phyloP scores from a whole-genome alignment of 2,329 filamentous ascomycete genomes.

The Ambrosiella cleistominuta region DNA sequence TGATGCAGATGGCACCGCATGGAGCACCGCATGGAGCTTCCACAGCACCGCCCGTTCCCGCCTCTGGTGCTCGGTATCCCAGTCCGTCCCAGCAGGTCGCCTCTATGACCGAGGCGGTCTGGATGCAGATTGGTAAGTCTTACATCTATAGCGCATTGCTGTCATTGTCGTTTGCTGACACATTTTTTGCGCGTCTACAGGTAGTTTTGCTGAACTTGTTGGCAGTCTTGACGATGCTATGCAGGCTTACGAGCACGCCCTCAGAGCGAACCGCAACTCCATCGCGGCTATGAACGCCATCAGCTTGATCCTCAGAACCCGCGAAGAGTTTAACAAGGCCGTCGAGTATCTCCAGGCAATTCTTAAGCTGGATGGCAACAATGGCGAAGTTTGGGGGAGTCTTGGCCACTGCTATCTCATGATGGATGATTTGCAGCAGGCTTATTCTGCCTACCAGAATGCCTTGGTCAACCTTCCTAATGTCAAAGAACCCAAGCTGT shows the following conservation, averaged over 20 bases:
- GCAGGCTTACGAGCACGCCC: conserved; percentile 74
- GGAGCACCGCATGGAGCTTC: conserved; percentile 47
- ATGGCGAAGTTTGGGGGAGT: conserved; percentile 93
- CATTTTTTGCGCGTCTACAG: conserved; percentile 27
- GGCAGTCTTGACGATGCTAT: conserved; percentile 79
- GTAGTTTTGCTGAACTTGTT: conserved; percentile 71
- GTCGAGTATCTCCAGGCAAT: conserved; percentile 87
- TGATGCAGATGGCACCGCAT: conserved; percentile 50
- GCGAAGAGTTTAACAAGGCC: conserved; percentile 85
- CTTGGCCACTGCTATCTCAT: conserved; percentile 96
- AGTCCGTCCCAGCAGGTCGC: conserved; percentile 56
- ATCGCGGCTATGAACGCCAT: conserved; percentile 88
- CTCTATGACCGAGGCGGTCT: conserved; percentile 69
- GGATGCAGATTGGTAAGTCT: conserved; percentile 75
- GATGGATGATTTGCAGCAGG: conserved; percentile 96
- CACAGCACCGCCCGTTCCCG: conserved; percentile 32
- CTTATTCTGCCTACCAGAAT: conserved; percentile 91
- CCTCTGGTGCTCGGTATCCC: conserved; percentile 38
- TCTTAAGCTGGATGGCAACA: conserved; percentile 70
- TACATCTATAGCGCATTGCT: not conserved
- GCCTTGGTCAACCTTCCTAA: conserved; percentile 83
- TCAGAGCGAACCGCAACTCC: conserved; percentile 75
- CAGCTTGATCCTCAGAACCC: conserved; percentile 73
- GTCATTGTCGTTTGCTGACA: not conserved
- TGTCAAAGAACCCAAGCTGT: conserved; percentile 74